phyloP scores from a whole-genome alignment of 2,329 filamentous ascomycete species.

The Colletotrichum nymphaeae region DNA sequence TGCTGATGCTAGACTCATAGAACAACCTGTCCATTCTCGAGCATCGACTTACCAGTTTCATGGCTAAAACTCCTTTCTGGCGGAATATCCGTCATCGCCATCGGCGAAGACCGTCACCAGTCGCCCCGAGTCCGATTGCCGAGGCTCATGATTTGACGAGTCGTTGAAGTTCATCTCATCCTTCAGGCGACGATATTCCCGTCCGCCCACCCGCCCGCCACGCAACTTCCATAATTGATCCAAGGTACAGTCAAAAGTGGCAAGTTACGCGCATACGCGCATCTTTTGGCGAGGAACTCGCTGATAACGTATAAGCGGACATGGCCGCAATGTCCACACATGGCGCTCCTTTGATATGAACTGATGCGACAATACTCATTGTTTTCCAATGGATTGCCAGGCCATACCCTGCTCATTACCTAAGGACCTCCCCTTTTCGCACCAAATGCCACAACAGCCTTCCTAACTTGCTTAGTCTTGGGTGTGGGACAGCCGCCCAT shows the following conservation, averaged over 20 bases:
- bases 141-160: neutral
- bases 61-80: neutral
- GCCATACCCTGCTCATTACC: constrained; percentile 3
- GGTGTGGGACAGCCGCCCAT: neutral
- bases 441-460: constrained; percentile 1
- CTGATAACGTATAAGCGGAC: constrained; percentile 7
- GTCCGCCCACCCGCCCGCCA: neutral
- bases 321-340: neutral
- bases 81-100: neutral
- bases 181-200: neutral
- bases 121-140: neutral
- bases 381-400: neutral
- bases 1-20: accelerated
- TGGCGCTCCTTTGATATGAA: neutral
- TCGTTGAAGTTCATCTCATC: neutral
- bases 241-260: neutral
- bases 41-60: neutral
- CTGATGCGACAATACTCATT: neutral
- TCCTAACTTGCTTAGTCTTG: constrained; percentile 25
- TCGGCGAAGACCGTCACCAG: neutral
- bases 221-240: neutral
- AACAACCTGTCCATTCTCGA: neutral
- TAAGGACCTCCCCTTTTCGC: constrained; percentile 28
- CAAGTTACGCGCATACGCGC: neutral
- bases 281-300: neutral